Conservation (phyloP, 2,329 filamentous ascomycete species). For the Trichoderma polysporum region DNA sequence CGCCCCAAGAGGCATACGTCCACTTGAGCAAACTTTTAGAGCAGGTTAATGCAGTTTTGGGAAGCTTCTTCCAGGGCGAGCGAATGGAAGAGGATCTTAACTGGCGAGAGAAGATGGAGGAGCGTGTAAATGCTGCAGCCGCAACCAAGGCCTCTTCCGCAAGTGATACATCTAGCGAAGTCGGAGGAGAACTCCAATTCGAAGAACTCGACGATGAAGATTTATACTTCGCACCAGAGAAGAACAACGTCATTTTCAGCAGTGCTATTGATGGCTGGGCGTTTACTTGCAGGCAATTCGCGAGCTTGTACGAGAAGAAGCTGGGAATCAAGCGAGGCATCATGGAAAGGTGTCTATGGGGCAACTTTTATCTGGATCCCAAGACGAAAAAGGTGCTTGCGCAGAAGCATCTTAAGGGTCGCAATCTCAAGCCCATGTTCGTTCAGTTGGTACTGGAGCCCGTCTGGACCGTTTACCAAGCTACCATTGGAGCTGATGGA, state of each 20-base stretch:
- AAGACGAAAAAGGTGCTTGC: constrained; percentile 94
- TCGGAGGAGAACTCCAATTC: constrained; percentile 63
- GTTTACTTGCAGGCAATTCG: constrained; percentile 94
- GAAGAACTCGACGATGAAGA: constrained; percentile 95
- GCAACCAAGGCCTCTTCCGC: constrained; percentile 55
- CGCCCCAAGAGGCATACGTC: constrained; percentile 80
- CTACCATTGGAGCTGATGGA: constrained; percentile 77
- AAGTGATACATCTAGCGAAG: constrained; percentile 51
- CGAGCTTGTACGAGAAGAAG: constrained; percentile 91
- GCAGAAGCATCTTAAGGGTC: constrained; percentile 88
- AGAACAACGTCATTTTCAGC: constrained; percentile 98
- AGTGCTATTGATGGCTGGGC: constrained; percentile 99
- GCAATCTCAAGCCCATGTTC: constrained; percentile 92
- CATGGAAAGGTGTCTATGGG: constrained; percentile 94
- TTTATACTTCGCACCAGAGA: constrained; percentile 96
- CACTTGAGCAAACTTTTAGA: constrained; percentile 88
- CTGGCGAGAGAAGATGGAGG: constrained; percentile 92
- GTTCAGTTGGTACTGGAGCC: constrained; percentile 94
- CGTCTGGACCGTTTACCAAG: constrained; percentile 93
- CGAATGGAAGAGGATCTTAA: constrained; percentile 97
- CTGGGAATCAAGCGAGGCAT: constrained; percentile 85
- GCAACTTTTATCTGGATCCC: constrained; percentile 92
- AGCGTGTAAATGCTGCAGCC: constrained; percentile 71
- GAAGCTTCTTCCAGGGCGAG: constrained; percentile 96
- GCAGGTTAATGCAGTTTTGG: constrained; percentile 95